These are phyloP conservation scores for Favolaschia claudopus DNA, from an alignment of 768 basidiomycete species.

Conservation along the genomic window DNA sequence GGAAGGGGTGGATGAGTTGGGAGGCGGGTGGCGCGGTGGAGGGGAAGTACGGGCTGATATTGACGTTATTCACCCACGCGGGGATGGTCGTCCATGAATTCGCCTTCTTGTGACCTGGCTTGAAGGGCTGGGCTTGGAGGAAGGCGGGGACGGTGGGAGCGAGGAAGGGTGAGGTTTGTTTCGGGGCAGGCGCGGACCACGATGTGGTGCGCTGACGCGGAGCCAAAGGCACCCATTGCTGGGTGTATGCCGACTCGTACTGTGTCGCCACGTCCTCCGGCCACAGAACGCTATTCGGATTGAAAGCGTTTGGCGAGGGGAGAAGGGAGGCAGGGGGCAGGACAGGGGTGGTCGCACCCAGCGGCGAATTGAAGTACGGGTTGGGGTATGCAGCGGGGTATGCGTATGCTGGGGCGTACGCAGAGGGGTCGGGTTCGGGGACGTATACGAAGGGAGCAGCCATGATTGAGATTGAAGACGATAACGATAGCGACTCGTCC, in stretches of 20 bases:
- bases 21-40: not conserved
- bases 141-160: constrained; percentile 1
- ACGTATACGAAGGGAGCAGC: constrained; percentile 22
- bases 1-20: constrained; percentile 12
- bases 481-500: not conserved
- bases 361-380: constrained; percentile 9
- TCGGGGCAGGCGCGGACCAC: not conserved
- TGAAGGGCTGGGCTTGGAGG: not conserved
- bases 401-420: no score
- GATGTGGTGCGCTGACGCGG: constrained; percentile 19
- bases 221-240: constrained; percentile 1
- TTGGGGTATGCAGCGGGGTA: not conserved
- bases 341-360: constrained; percentile 1
- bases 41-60: not conserved
- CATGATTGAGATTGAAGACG: not conserved
- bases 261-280: not conserved
- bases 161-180: constrained; percentile 2
- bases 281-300: constrained; percentile 15
- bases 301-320: constrained; percentile 1
- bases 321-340: constrained; percentile 14
- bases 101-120: constrained; percentile 10
- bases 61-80: not conserved
- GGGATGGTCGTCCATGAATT: constrained; percentile 6
- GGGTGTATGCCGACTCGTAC: constrained; percentile 14
- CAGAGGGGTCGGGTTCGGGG: constrained; percentile 5